Evolutionary conservation across 2,329 filamentous ascomycete genomes (phyloP).

Genomic region (Hypoxylon sp.): DNA sequence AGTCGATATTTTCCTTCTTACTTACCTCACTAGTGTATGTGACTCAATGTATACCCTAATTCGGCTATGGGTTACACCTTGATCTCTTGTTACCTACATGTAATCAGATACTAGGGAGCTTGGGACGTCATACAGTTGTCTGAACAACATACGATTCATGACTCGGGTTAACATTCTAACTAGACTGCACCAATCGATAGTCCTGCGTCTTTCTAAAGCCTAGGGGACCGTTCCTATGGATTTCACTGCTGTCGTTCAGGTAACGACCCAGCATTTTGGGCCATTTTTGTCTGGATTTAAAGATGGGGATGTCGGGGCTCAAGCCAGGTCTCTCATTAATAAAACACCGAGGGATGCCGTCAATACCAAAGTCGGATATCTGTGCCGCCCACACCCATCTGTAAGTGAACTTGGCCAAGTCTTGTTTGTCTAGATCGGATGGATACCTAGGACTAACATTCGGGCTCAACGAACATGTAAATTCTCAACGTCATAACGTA

Average conservation of each 20-base stretch:
- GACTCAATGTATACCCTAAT: slow-evolving; percentile 19
- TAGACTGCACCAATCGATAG: slow-evolving; percentile 2
- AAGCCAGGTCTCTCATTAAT: slow-evolving; percentile 38
- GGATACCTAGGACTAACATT: slow-evolving; percentile 4
- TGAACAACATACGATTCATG: slow-evolving; percentile 13
- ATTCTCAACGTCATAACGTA: slow-evolving; percentile 41
- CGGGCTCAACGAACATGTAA: slow-evolving; percentile 14
- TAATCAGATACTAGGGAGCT: slow-evolving; percentile 21
- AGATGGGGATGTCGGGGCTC: slow-evolving; percentile 8
- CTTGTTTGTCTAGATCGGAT: slow-evolving; percentile 1
- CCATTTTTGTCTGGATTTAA: slow-evolving; percentile 23
- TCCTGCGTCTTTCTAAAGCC: background rate
- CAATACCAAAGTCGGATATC: slow-evolving; percentile 4
- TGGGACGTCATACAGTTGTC: slow-evolving; percentile 35
- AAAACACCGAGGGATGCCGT: slow-evolving; percentile 18
- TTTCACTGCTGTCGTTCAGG: slow-evolving; percentile 13
- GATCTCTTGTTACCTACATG: slow-evolving; percentile 22
- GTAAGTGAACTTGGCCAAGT: slow-evolving; percentile 2
- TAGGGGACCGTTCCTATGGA: slow-evolving; percentile 1
- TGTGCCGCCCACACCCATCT: slow-evolving; percentile 11
- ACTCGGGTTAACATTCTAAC: slow-evolving; percentile 12
- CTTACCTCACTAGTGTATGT: slow-evolving; percentile 14
- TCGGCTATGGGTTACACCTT: slow-evolving; percentile 23
- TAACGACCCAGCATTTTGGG: slow-evolving; percentile 17
- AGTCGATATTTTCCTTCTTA: slow-evolving; percentile 6